phyloP scores from a whole-genome alignment of 2,329 filamentous ascomycete genomes.

The Claviceps humidiphila region DNA sequence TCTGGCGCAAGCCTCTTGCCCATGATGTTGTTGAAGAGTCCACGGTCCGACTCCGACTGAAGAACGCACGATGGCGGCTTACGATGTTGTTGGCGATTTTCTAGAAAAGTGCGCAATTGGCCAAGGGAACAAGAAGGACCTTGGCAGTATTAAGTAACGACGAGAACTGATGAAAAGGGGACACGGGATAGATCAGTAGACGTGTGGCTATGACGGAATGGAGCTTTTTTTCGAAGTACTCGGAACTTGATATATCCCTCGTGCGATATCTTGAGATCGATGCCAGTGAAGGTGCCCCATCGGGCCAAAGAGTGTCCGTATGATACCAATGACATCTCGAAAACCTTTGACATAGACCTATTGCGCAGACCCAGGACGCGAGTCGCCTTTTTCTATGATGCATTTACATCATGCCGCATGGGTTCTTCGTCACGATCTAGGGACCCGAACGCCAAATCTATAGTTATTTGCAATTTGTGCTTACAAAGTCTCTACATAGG shows the following conservation, averaged over 20 bases:
- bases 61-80: constrained; percentile 55
- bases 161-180: constrained; percentile 32
- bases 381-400: too few relatives aligned
- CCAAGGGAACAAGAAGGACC: constrained; percentile 82
- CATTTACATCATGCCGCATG: too few relatives aligned
- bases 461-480: not conserved
- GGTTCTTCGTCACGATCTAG: not conserved
- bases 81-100: constrained; percentile 61
- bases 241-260: constrained; percentile 44
- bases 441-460: not conserved
- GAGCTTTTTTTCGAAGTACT: constrained; percentile 22
- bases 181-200: constrained; percentile 12
- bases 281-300: constrained; percentile 51
- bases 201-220: not conserved
- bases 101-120: constrained; percentile 64
- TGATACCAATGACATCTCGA: too few relatives aligned
- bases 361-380: too few relatives aligned
- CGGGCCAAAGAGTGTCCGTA: too few relatives aligned
- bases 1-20: constrained; percentile 64
- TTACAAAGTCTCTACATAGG: not conserved
- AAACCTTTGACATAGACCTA: too few relatives aligned
- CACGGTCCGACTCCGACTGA: constrained; percentile 51
- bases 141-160: constrained; percentile 94
- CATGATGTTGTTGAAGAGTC: constrained; percentile 77
- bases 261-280: constrained; percentile 28